Evolutionary conservation across 257 asterid species (phyloP), one percentile per base, ranked within the genome.

Genomic region (Knoxia roxburghii): DNA sequence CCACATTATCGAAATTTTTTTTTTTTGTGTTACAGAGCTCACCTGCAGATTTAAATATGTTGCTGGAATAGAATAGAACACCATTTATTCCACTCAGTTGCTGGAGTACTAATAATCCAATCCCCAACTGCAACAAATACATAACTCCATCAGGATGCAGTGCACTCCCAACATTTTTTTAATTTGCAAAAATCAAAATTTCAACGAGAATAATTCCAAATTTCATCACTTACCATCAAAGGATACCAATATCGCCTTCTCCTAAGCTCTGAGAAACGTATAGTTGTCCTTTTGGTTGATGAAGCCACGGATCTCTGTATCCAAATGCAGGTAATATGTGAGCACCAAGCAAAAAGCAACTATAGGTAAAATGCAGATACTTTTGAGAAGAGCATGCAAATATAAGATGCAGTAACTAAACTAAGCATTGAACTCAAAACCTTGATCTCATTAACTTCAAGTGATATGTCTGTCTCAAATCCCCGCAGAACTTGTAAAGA

Each of bases 401-500:
- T 60, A 32, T 0, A 18, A 1, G 29, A 24, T 59, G 24, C 51
- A 21, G 35, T 37, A 43, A 49, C 13, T 4, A 23, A 24, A 49
- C 26, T 43, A 30, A 21, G 13, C 33, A 76, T 29, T 67, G 33
- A 49, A 56, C 0, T 11, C 8, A 17, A 67, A 82, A 87, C 98
- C 96, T 89, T 91, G 74, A 91, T 91, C 79, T 91, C 98, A 67
- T 84, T 81, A 51, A 91, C 77, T 85, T 89, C 97, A 62, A 20
- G 32, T 33, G 95, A 72, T 71, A 91, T 89, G 58, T 91, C 96
- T 53, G 92, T 82, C 17, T 89, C 98, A 59, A 84, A 89, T 75
- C 96, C 97, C 50, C 97, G 73, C 69, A 91, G 76, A 68, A 89
- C 96, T 91, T 89, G 97, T 79, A 87, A 74, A 43, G 97, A 89